Percentiles rank a stretch among this genome's conserved stretches.
Evolutionary conservation across 768 basidiomycete species (phyloP).

Genomic region (Leccinum subtestaceum): DNA sequence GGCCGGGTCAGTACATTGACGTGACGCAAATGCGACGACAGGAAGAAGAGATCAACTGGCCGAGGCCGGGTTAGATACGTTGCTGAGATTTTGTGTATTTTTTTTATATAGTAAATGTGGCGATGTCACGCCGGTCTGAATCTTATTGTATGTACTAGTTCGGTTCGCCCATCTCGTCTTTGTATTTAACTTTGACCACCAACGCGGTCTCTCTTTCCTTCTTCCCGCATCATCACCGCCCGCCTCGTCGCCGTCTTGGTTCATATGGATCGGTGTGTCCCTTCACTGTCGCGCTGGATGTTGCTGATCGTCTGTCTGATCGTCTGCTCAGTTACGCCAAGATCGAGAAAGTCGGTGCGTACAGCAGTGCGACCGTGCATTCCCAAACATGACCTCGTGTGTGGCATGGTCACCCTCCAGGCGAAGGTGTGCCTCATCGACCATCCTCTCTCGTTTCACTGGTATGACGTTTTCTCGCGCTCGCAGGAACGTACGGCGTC

Average conservation of each 20-base stretch:
- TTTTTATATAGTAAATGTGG: constrained; percentile 1
- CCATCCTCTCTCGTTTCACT: not conserved
- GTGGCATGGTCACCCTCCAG: constrained; percentile 29
- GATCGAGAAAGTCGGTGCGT: constrained; percentile 97
- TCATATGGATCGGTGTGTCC: constrained; percentile 35
- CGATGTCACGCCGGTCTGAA: constrained; percentile 13
- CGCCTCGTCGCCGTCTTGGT: not conserved
- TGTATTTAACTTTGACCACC: constrained; percentile 17
- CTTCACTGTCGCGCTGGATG: constrained; percentile 5
- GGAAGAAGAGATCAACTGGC: constrained; percentile 66
- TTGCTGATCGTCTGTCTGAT: constrained; percentile 16
- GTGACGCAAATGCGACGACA: constrained; percentile 58
- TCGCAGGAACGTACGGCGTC: constrained; percentile 92
- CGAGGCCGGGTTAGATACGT: constrained; percentile 54
- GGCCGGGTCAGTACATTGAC: constrained; percentile 76
- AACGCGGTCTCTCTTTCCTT: not conserved
- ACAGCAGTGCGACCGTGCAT: constrained; percentile 13
- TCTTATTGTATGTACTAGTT: constrained; percentile 5
- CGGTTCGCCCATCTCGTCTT: constrained; percentile 15
- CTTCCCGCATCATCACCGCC: constrained; percentile 9
- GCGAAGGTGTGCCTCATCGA: constrained; percentile 37
- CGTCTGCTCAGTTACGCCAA: constrained; percentile 77
- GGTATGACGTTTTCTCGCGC: constrained; percentile 31
- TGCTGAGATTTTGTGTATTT: not conserved
- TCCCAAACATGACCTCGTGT: constrained; percentile 10